Percentiles rank a stretch among this genome's conserved stretches.
These are phyloP conservation scores for Mortierella hygrophila DNA, from an alignment of 192 early-diverging fungal species.

Conservation along the genomic window DNA sequence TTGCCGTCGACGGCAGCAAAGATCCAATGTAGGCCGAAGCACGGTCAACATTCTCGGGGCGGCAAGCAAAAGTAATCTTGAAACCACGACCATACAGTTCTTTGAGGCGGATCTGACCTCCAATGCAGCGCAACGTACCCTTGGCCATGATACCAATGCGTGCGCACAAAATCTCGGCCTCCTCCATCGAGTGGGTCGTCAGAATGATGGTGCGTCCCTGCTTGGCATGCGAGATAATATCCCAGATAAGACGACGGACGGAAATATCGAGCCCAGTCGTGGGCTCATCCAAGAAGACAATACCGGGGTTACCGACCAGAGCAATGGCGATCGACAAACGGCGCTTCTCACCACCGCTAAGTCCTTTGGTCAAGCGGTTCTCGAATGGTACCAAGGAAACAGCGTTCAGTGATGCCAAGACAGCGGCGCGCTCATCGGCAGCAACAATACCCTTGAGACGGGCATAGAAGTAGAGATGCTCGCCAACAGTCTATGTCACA, in stretches of 20 bases:
- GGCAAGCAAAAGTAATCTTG: constrained; percentile 69
- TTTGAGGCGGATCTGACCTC: constrained; percentile 70
- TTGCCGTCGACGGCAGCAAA: constrained; percentile 65
- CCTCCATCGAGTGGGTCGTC: constrained; percentile 85
- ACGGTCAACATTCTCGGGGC: constrained; percentile 57
- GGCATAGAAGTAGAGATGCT: constrained; percentile 81
- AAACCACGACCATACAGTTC: constrained; percentile 78
- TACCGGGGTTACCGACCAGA: constrained; percentile 73
- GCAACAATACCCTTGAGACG: constrained; percentile 74
- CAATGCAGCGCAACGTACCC: constrained; percentile 77
- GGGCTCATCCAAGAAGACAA: constrained; percentile 86
- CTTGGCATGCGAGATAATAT: constrained; percentile 70
- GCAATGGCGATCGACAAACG: constrained; percentile 82
- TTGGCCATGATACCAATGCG: constrained; percentile 84
- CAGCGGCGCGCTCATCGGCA: constrained; percentile 60
- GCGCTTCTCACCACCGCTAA: constrained; percentile 84
- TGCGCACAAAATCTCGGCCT: constrained; percentile 81
- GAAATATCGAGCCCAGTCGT: constrained; percentile 85
- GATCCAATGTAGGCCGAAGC: constrained; percentile 61
- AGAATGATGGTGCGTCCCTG: constrained; percentile 73
- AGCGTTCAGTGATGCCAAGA: constrained; percentile 57
- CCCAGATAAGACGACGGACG: constrained; percentile 81
- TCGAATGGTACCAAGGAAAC: constrained; percentile 70
- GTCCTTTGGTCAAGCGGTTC: constrained; percentile 67
- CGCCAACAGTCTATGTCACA: constrained; percentile 64